Evolutionary conservation across 2,329 filamentous ascomycete genomes (phyloP).

Genomic region (Microsporum ferrugineum): DNA sequence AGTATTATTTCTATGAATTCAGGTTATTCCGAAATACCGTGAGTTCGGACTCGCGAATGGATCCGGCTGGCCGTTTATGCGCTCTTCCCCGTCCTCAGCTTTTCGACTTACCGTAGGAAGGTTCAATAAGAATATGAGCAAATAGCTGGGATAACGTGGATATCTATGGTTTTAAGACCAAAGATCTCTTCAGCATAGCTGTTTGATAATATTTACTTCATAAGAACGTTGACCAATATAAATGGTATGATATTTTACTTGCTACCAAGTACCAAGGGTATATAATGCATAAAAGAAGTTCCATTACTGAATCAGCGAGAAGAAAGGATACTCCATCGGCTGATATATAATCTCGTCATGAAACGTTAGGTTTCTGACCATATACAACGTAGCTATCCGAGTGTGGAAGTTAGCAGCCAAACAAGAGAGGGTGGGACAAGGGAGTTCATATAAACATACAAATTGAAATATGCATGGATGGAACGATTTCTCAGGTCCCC

Average conservation of each 20-base stretch:
- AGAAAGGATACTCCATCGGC: neutral
- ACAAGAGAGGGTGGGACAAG: neutral
- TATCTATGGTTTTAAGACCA: too few species aligned
- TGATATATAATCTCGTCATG: neutral
- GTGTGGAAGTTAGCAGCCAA: neutral
- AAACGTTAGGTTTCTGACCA: slow-evolving; percentile 11
- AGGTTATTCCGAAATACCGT: neutral
- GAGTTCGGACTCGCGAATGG: neutral
- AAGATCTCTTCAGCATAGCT: too few species aligned
- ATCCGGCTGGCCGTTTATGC: neutral
- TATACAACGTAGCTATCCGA: slow-evolving; percentile 13
- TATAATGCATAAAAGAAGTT: neutral
- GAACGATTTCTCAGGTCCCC: slow-evolving; percentile 24
- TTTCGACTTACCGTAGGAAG: neutral
- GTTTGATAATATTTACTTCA: too few species aligned
- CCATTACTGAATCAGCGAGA: neutral
- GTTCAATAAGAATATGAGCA: neutral
- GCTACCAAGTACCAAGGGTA: too few species aligned
- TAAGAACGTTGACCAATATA: too few species aligned
- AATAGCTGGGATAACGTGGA: neutral
- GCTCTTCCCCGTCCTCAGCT: neutral
- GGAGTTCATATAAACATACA: slow-evolving; percentile 14
- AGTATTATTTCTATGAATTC: neutral
- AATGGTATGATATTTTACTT: too few species aligned
- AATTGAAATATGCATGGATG: slow-evolving; percentile 23